Conservation (phyloP, 768 basidiomycete species). For the Suillus subluteus region DNA sequence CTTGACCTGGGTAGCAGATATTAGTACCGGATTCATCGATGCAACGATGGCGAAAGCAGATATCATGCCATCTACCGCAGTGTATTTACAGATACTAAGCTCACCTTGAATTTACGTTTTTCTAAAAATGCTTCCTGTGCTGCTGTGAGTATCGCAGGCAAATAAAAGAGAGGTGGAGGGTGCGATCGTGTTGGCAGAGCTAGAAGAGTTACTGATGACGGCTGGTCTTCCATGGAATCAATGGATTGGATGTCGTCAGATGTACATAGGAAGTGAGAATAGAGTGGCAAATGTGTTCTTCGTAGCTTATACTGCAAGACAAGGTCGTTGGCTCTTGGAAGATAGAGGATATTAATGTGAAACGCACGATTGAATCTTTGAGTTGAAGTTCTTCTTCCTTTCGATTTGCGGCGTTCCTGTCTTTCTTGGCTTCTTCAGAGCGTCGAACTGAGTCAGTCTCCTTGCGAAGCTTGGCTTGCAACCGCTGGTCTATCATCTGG, state of each 20-base stretch:
- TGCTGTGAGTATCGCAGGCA: constrained; percentile 68
- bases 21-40: not conserved
- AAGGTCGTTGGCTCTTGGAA: constrained; percentile 1
- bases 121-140: constrained; percentile 70
- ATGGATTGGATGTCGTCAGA: constrained; percentile 62
- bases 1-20: constrained; percentile 46
- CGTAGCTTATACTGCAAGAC: constrained; percentile 70
- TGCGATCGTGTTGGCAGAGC: constrained; percentile 61
- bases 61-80: not conserved
- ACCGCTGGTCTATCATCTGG: constrained; percentile 79
- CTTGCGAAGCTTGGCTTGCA: constrained; percentile 82
- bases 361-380: constrained; percentile 78
- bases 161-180: constrained; percentile 78
- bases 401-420: constrained; percentile 73
- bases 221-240: constrained; percentile 31
- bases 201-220: constrained; percentile 39
- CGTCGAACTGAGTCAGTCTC: constrained; percentile 86
- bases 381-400: constrained; percentile 84
- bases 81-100: constrained; percentile 3
- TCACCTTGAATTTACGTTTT: constrained; percentile 65
- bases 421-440: constrained; percentile 85
- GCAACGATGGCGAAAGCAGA: not conserved
- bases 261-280: constrained; percentile 77
- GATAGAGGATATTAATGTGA: not conserved
- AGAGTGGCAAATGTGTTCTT: constrained; percentile 66